Base-by-base conservation (phyloP, 1,139 yeast genomes). In the Zygosaccharomyces sapae region DNA sequence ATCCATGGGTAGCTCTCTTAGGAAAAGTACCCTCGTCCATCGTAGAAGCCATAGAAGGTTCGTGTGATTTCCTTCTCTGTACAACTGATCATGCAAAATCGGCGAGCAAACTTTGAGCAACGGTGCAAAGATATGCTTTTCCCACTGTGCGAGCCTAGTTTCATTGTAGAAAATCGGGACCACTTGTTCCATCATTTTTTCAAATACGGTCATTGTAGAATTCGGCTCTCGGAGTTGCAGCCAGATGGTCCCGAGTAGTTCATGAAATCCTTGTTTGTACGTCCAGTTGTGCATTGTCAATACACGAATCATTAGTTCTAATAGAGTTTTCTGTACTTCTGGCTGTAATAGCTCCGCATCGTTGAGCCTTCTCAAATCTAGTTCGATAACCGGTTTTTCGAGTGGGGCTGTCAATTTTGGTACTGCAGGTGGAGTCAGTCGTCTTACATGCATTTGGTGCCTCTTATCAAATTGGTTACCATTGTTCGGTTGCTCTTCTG, bases 241-340 rank as follows among this genome's bases (percentile, higher is more conserved):
- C 58, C 74, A 81, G 1, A 83, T 68, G 48, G 81, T 61, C 1
- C 87, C 89, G 52, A 81, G 69, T 10, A 83, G 69, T 60, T 83
- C 90, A 63, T 83, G 90, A 51, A 79, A 71, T 0, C 90, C 90
- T 59, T 83, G 90, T 55, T 78, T 81, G 61, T 83, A 83, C 9
- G 52, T 25, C 25, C 33, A 41, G 19, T 34, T 62, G 13, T 53
- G 57, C 36, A 66, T 62, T 3, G 54, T 34, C 40, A 61, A 47
- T 22, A 76, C 73, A 55, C 79, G 78, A 61, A 70, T 82, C 24
- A 83, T 60, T 2, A 83, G 68, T 54, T 77, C 76, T 19, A 77
- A 70, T 51, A 83, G 67, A 41, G 72, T 73, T 9, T 66, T 58
- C 56, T 77, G 76, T 41, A 70, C 67, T 5, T 50, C 48, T 1